Evolutionary conservation across 2,329 filamentous ascomycete species (phyloP), one percentile per base, ranked within the genome.

Genomic region (Ophiocordyceps camponoti-floridani): DNA sequence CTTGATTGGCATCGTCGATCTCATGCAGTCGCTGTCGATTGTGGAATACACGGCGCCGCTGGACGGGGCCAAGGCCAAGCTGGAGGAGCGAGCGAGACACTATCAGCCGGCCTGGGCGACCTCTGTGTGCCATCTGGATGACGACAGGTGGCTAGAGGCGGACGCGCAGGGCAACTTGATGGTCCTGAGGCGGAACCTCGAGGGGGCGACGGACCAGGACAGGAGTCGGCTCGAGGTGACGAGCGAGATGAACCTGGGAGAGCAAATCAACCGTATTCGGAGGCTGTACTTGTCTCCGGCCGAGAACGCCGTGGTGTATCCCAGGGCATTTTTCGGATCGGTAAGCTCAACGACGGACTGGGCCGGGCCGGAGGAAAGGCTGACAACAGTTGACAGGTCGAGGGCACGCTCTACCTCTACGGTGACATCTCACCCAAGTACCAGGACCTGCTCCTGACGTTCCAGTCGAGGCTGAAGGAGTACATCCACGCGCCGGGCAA

Each of bases 1-100:
- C 51, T 69, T 75, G 23, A 88, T 98, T 49, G 85, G 84, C 0
- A 79, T 96, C 10, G 84, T 82, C 0, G 91, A 98, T 56, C 66
- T 98, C 41, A 95, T 94, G 84, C 95, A 96, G 63, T 94, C 85
- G 1, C 69, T 94, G 23, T 79, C 82, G 1, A 65, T 96, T 6
- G 68, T 95, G 9, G 71, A 91, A 56, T 91, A 82, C 56, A 66
- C 70, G 0, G 70, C 71, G 3, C 72, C 76, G 2, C 59, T 68
- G 19, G 63, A 73, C 3, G 75, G 72, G 1, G 61, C 73, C n/a
- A 63, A 70, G 11, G 74, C 80, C 45, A 73, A 68, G 44, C 68
- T 96, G 8, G 68, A 69, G 1, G 86, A 94, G 65, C 68, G 83
- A 3, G 83, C 82, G 4, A 74, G 88, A 18, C 85, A 95, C 57